A percentile compares a stretch with the other conserved stretches of the same genome.
phyloP scores from a whole-genome alignment of 495 filamentous ascomycete genomes.

The Hamigera avellanea region DNA sequence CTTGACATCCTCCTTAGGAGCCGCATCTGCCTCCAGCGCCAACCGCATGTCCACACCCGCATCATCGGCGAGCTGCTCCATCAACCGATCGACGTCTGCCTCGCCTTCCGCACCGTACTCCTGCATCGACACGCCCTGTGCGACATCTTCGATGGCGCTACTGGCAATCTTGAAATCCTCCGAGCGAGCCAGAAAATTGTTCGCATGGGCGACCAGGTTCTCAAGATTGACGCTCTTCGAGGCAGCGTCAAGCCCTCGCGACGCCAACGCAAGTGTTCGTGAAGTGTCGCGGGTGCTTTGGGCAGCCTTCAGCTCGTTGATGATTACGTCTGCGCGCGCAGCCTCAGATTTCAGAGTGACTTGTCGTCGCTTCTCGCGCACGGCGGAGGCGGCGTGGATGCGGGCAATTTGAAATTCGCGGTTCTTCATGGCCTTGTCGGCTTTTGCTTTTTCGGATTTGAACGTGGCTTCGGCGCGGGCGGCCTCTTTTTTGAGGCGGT shows the following conservation, averaged over 20 bases:
- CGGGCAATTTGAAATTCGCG: constrained; percentile 39
- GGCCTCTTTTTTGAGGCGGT: constrained; percentile 37
- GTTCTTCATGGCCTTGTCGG: constrained; percentile 38
- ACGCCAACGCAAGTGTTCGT: constrained; percentile 30
- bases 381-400: constrained; percentile 35
- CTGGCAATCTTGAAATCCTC: constrained; percentile 39
- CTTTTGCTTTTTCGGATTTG: constrained; percentile 38
- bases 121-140: constrained; percentile 34
- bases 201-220: constrained; percentile 30
- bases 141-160: constrained; percentile 35
- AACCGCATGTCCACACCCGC: constrained; percentile 34
- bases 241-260: constrained; percentile 32
- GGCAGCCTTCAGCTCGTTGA: constrained; percentile 38
- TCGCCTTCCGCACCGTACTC: constrained; percentile 38
- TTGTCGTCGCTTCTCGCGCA: constrained; percentile 37
- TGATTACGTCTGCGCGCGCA: constrained; percentile 36
- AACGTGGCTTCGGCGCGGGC: constrained; percentile 32
- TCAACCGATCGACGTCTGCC: constrained; percentile 33
- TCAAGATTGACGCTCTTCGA: constrained; percentile 35
- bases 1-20: constrained; percentile 28
- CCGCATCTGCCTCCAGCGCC: constrained; percentile 26
- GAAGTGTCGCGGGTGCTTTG: constrained; percentile 38
- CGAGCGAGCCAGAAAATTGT: constrained; percentile 33
- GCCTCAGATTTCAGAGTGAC: constrained; percentile 34
- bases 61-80: constrained; percentile 38